Conservation (phyloP, 2,329 filamentous ascomycete genomes). For the Cryphonectria radicalis region DNA sequence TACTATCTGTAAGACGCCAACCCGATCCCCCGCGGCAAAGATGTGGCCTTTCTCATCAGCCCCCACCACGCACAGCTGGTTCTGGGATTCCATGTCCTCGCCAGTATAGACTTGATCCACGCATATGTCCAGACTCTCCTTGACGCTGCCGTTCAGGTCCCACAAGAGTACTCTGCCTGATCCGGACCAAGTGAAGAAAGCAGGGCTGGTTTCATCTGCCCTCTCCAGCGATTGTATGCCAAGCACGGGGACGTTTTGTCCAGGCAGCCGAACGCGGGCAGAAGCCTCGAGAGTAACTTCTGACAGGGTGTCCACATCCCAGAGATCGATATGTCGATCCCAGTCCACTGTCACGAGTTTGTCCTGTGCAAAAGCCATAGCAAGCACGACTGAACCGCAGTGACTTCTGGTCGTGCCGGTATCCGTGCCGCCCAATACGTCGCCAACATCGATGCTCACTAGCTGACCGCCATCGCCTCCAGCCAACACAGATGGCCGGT, state of each 20-base stretch:
- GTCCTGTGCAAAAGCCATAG: conserved; percentile 69
- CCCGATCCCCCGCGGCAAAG: conserved; percentile 83
- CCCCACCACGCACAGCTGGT: conserved; percentile 64
- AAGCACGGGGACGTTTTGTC: conserved; percentile 67
- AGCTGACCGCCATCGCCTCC: conserved; percentile 69
- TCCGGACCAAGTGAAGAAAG: conserved; percentile 88
- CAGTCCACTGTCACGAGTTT: conserved; percentile 77
- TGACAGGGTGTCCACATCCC: conserved; percentile 52
- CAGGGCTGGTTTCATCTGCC: conserved; percentile 64
- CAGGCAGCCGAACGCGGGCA: conserved; percentile 61
- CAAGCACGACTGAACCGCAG: conserved; percentile 48
- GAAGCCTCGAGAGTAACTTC: conserved; percentile 43
- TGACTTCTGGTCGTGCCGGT: conserved; percentile 35
- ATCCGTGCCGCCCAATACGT: conserved; percentile 48
- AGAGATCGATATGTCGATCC: conserved; percentile 74
- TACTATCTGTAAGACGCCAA: conserved; percentile 78
- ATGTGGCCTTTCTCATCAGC: conserved; percentile 65
- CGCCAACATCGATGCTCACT: conserved; percentile 55
- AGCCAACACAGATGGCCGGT: conserved; percentile 63
- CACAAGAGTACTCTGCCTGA: conserved; percentile 83
- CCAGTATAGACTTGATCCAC: conserved; percentile 65
- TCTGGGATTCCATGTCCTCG: conserved; percentile 56
- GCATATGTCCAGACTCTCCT: conserved; percentile 66
- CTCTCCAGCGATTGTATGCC: conserved; percentile 71
- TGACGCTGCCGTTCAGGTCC: conserved; percentile 73